Conservation (phyloP, 2,329 filamentous ascomycete species). For the Fusarium udum region DNA sequence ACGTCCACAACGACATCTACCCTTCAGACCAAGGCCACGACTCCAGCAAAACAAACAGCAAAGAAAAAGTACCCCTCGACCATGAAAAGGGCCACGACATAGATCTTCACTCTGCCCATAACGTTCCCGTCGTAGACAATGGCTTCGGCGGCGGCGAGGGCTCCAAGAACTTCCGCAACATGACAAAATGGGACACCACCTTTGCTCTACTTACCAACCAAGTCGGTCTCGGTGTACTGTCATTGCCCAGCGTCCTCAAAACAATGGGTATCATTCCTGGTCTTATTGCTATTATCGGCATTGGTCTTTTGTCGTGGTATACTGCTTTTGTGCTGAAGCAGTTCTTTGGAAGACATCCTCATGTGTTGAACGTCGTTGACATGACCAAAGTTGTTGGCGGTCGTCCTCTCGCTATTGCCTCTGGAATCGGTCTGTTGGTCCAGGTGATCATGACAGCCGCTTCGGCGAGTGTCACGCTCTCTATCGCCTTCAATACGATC, state of each 20-base stretch:
- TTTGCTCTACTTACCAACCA: conserved; percentile 49
- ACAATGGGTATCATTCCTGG: conserved; percentile 74
- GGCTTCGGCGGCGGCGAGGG: conserved; percentile 44
- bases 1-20: conserved; percentile 38
- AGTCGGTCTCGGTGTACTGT: conserved; percentile 62
- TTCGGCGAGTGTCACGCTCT: conserved; percentile 72
- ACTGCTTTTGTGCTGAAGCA: conserved; percentile 63
- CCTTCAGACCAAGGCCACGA: conserved; percentile 41
- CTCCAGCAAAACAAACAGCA: conserved; percentile 41
- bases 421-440: conserved; percentile 70
- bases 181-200: conserved; percentile 48
- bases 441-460: conserved; percentile 78
- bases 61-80: conserved; percentile 39
- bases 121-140: conserved; percentile 38
- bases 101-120: conserved; percentile 34
- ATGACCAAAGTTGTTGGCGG: conserved; percentile 66
- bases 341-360: conserved; percentile 74
- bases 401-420: conserved; percentile 38
- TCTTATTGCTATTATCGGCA: conserved; percentile 72
- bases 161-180: conserved; percentile 47
- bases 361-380: conserved; percentile 76
- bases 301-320: conserved; percentile 72
- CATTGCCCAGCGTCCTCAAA: conserved; percentile 76
- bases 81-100: conserved; percentile 12
- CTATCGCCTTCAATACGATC: conserved; percentile 76